Conservation (phyloP, 2,329 filamentous ascomycete species). For the Talaromyces sp. region DNA sequence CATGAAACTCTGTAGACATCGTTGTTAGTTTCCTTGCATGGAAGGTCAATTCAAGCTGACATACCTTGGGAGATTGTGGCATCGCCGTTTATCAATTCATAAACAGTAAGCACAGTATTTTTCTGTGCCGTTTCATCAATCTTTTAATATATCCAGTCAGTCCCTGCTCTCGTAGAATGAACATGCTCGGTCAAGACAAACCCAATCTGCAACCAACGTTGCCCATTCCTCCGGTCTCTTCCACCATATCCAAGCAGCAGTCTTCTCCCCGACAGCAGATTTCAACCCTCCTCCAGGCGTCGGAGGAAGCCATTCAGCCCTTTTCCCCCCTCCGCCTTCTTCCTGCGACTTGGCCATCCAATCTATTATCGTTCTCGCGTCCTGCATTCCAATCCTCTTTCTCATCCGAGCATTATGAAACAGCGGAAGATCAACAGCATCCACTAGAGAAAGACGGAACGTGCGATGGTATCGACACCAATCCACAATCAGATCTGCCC, state of each 20-base stretch:
- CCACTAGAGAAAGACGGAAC: conserved; percentile 65
- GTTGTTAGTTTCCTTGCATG: conserved; percentile 1
- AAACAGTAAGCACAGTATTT: conserved; percentile 82
- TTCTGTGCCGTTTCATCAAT: conserved; percentile 82
- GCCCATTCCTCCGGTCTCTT: conserved; percentile 87
- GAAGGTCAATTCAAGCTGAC: not conserved
- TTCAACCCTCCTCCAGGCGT: conserved; percentile 43
- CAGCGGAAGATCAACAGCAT: conserved; percentile 53
- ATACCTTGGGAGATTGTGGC: conserved; percentile 62
- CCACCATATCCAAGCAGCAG: conserved; percentile 75
- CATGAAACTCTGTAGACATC: conserved; percentile 63
- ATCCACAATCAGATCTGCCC: conserved; percentile 75
- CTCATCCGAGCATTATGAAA: conserved; percentile 46
- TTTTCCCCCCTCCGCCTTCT: conserved; percentile 41
- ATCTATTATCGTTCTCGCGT: conserved; percentile 49
- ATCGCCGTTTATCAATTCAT: conserved; percentile 87
- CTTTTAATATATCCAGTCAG: conserved; percentile 17
- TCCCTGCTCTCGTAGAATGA: conserved; percentile 19
- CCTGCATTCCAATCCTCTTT: conserved; percentile 44
- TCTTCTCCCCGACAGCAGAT: conserved; percentile 28
- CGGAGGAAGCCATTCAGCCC: conserved; percentile 54
- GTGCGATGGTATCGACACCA: conserved; percentile 76
- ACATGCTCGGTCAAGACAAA: conserved; percentile 11
- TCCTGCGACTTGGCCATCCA: conserved; percentile 49
- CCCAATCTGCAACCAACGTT: conserved; percentile 67